Conservation (phyloP, 2,329 filamentous ascomycete genomes). For the Volutella citrinella region DNA sequence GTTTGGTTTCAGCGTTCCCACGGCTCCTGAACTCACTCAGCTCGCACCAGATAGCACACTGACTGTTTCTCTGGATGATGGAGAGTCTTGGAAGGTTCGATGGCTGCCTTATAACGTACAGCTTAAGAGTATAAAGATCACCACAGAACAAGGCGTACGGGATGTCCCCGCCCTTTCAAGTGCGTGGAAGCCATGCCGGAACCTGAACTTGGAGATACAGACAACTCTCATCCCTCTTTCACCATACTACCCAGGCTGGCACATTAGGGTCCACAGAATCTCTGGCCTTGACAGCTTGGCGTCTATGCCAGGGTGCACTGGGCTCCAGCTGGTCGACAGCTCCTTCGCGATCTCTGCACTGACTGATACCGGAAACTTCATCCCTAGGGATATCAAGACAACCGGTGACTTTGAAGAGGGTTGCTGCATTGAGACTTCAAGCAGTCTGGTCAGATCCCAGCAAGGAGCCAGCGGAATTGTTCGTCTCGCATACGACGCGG, state of each 20-base stretch:
- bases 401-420: neutral
- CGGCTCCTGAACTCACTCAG: constrained; percentile 23
- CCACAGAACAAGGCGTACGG: neutral
- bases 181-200: constrained; percentile 21
- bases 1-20: constrained; percentile 39
- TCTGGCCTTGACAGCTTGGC: neutral
- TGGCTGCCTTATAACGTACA: constrained; percentile 3
- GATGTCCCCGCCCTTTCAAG: constrained; percentile 4
- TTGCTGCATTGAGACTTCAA: neutral
- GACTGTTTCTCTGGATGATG: constrained; percentile 20
- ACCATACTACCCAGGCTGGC: constrained; percentile 22
- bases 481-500: no score
- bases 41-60: constrained; percentile 25
- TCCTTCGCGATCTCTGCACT: constrained; percentile 10
- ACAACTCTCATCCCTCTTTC: constrained; percentile 19
- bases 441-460: constrained; percentile 1
- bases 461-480: constrained; percentile 6
- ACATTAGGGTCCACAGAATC: constrained; percentile 17
- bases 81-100: constrained; percentile 22
- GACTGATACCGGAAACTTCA: constrained; percentile 2
- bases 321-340: constrained; percentile 5
- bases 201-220: constrained; percentile 12
- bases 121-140: neutral
- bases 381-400: neutral
- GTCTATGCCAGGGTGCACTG: neutral